These are phyloP conservation scores for Truncatella angustata DNA, from an alignment of 2,329 filamentous ascomycete genomes.

Conservation along the genomic window DNA sequence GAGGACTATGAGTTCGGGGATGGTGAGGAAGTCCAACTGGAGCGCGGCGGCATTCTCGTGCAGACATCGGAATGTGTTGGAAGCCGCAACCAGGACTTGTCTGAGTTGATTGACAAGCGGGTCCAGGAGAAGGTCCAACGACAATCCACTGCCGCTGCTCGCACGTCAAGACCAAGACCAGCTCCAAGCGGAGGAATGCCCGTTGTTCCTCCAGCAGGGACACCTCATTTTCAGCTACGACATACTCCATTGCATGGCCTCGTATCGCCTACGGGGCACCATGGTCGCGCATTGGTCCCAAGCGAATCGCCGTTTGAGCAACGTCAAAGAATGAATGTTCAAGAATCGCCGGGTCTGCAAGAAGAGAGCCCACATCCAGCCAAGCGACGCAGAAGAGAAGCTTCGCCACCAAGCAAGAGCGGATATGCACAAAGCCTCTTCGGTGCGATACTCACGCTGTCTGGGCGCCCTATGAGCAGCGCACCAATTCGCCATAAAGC, in stretches of 20 bases:
- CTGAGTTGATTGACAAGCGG: conserved; percentile 70
- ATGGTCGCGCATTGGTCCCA: conserved; percentile 59
- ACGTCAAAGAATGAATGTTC: conserved; percentile 36
- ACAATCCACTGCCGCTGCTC: conserved; percentile 42
- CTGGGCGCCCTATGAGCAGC: conserved; percentile 33
- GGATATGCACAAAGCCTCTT: conserved; percentile 52
- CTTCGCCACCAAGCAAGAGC: conserved; percentile 39
- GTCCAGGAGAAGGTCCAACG: conserved; percentile 54
- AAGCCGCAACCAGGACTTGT: conserved; percentile 72
- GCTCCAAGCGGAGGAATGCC: conserved; percentile 21
- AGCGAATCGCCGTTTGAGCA: conserved; percentile 66
- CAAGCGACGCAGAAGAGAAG: conserved; percentile 40
- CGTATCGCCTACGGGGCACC: conserved; percentile 61
- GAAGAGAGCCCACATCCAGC: conserved; percentile 26
- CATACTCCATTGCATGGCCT: conserved; percentile 54
- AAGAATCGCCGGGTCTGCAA: conserved; percentile 16
- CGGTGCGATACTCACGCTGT: conserved; percentile 45
- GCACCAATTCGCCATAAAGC: conserved; percentile 22
- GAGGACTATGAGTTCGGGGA: conserved; percentile 67
- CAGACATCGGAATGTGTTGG: conserved; percentile 78
- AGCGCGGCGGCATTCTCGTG: conserved; percentile 72
- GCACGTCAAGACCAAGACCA: conserved; percentile 23
- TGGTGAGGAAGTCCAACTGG: conserved; percentile 78
- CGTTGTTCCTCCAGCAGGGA: conserved; percentile 11
- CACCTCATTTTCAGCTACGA: conserved; percentile 34